Conservation (phyloP, 352 stramenopile genomes). For the Phytophthora quininea region DNA sequence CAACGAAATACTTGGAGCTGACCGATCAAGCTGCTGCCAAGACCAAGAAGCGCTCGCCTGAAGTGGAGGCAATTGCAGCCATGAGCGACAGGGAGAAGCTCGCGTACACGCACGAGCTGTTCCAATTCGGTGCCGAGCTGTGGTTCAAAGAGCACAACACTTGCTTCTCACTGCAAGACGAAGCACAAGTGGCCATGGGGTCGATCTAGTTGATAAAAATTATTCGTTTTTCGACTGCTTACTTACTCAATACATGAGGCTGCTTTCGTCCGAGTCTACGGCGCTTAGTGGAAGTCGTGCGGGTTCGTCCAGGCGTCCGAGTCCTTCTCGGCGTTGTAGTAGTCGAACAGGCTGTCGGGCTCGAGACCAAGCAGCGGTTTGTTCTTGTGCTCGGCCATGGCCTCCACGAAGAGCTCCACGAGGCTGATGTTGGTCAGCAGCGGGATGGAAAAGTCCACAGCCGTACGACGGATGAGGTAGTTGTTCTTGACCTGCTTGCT, state of each 20-base stretch:
- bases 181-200: constrained; percentile 3
- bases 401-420: constrained; percentile 92
- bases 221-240: constrained; percentile 25
- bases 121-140: constrained; percentile 49
- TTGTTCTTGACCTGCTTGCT: constrained; percentile 92
- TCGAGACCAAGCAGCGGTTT: constrained; percentile 93
- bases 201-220: constrained; percentile 25
- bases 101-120: constrained; percentile 49
- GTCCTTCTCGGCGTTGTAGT: constrained; percentile 94
- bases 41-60: constrained; percentile 39
- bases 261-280: background rate
- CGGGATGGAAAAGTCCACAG: constrained; percentile 93
- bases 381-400: constrained; percentile 94
- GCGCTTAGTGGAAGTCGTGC: constrained; percentile 95
- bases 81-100: constrained; percentile 44
- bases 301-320: constrained; percentile 94
- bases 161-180: constrained; percentile 21
- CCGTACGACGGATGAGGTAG: constrained; percentile 92
- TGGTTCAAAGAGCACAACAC: constrained; percentile 58
- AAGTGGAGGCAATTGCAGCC: constrained; percentile 39
- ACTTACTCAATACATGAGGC: constrained; percentile 26
- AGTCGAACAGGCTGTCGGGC: constrained; percentile 96
- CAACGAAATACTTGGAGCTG: constrained; percentile 50
- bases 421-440: constrained; percentile 93
- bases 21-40: constrained; percentile 28